Evolutionary conservation across 192 early-diverging fungal genomes (phyloP), one percentile per base, ranked within the genome.

Genomic region (Gigaspora rosea): DNA sequence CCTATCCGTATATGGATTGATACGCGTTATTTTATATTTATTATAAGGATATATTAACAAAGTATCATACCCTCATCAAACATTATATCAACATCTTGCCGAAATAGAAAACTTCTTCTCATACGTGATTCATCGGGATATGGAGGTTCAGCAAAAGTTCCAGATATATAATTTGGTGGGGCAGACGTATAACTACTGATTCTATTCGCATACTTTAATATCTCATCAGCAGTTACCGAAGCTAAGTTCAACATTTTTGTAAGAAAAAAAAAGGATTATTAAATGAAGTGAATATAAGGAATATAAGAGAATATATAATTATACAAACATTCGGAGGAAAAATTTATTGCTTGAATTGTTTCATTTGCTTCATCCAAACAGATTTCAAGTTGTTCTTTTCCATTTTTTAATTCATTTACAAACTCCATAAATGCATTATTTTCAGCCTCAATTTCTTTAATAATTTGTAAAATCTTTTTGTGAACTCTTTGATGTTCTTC

Each of bases 101-200:
- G 78, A 63, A 82, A 86, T 9, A 86, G 62, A 13, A 82, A 22
- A 5, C 85, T 79, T 47, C 68, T 49, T 8, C 85, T 78, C 80
- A 86, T 86, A 15, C 70, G 71, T 47, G 83, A 70, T 77, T 86
- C 85, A 75, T 82, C 81, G 2, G 85, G 85, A 58, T 86, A 84
- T 5, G 85, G 85, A 58, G 81, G 83, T 20, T 84, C 79, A 20
- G 71, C 79, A 18, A 16, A 18, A 16, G 36, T 36, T 35, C 16
- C 32, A 16, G 76, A 59, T 47, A 79, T 78, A 46, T 79, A 83
- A 22, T 82, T 81, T 18, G 84, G 78, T 18, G 85, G 82, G 57
- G 82, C 85, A 5, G 82, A 84, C 4, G 85, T 84, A 65, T 80
- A 86, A 65, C 82, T 82, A 0, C 82, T 82, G 4, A 86, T 50